Evolutionary conservation across 306 rosid species (phyloP), one percentile per base, ranked within the genome.

Genomic region (Vachellia pachyceras): DNA sequence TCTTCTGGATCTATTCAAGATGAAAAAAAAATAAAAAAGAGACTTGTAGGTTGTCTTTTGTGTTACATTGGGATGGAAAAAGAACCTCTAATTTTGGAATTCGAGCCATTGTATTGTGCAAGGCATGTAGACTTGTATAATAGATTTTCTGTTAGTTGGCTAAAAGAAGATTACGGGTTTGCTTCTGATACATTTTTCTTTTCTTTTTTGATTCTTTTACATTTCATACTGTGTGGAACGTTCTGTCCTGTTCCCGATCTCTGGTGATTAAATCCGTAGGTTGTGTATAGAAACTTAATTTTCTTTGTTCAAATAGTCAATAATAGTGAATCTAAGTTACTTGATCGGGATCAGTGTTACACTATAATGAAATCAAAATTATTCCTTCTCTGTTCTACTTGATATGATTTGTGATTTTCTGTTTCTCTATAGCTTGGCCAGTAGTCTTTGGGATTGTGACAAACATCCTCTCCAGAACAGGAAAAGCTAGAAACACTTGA

Each of bases 1-100:
- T 89, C 78, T 20, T 69, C 92, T 76, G 89, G 85, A 86, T 82
- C 83, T 88, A 68, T 83, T 85, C 89, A 86, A 82, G 91, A 77
- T 83, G 87, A 85, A 82, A 75, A 75, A 61, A 79, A 80, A 77
- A 29, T 61, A 80, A 69, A 58, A n/a, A 70, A 42, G 81, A 65
- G 72, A 86, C 73, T 85, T 79, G 35, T 84, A 81, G 80, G 76
- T 73, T 85, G 79, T 72, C 63, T 82, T 60, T 84, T 84, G 77
- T 77, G 79, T 75, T 0, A 54, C 79, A 61, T 25, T 86, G 72
- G 74, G 74, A 73, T 73, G 74, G 79, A 77, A 77, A 84, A 82
- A 80, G 65, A 71, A 69, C 39, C 13, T 73, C 54, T 42, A 84
- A 72, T 77, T 40, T 77, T 89, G 87, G 83, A 55, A 69, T 64